Evolutionary conservation across 2,329 filamentous ascomycete species (phyloP).

Genomic region (Penicillium sumatraense): DNA sequence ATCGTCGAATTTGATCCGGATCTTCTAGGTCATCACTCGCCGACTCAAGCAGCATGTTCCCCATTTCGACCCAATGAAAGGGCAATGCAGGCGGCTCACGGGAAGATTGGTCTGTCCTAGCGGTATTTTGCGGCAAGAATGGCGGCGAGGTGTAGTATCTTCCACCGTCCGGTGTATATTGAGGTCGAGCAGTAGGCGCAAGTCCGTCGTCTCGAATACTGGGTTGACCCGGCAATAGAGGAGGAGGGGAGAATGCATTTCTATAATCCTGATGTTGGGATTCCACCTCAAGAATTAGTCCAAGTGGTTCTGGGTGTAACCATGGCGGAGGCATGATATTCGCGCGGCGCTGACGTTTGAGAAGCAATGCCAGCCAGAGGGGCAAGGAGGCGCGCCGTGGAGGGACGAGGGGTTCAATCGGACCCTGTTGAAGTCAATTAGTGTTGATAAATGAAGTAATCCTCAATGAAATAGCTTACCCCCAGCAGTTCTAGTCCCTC

Average conservation of each 20-base stretch:
- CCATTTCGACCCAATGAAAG: slow-evolving; percentile 94
- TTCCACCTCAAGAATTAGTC: slow-evolving; percentile 79
- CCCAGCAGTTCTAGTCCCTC: slow-evolving; percentile 83
- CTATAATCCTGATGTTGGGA: slow-evolving; percentile 66
- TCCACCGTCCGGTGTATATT: slow-evolving; percentile 45
- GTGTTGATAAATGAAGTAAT: not conserved
- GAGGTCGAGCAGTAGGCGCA: slow-evolving; percentile 30
- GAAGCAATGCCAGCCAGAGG: slow-evolving; percentile 90
- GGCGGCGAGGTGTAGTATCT: slow-evolving; percentile 64
- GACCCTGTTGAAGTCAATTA: slow-evolving; percentile 63
- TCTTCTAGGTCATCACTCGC: slow-evolving; percentile 81
- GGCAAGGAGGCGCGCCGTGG: slow-evolving; percentile 80
- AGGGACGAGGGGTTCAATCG: slow-evolving; percentile 75
- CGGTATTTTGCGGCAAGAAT: slow-evolving; percentile 77
- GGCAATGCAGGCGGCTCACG: slow-evolving; percentile 61
- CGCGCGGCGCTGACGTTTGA: slow-evolving; percentile 91
- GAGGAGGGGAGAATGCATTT: slow-evolving; percentile 76
- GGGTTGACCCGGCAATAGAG: slow-evolving; percentile 62
- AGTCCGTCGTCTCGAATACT: slow-evolving; percentile 30
- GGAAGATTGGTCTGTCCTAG: slow-evolving; percentile 59
- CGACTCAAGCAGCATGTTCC: slow-evolving; percentile 82
- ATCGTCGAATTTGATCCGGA: slow-evolving; percentile 72
- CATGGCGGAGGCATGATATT: slow-evolving; percentile 92
- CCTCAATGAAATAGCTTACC: slow-evolving; percentile 63
- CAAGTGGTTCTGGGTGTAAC: slow-evolving; percentile 77